These are phyloP conservation scores for Cucurbitaria berberidis DNA, from an alignment of 2,329 filamentous ascomycete species.

Conservation along the genomic window DNA sequence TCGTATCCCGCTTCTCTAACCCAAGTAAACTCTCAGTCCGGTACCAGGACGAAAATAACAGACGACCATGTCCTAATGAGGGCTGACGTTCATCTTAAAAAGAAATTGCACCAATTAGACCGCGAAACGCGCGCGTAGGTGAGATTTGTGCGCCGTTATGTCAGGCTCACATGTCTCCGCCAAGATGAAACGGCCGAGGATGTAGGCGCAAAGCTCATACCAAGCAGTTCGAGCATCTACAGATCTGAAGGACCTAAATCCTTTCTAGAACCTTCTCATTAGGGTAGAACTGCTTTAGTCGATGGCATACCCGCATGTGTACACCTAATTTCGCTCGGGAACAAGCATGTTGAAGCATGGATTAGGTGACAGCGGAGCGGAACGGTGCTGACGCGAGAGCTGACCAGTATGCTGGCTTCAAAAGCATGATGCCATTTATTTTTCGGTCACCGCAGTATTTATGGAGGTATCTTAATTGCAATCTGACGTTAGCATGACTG, in stretches of 20 bases:
- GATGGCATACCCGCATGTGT: neutral
- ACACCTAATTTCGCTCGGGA: neutral
- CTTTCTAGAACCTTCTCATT: no score
- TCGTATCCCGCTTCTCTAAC: neutral
- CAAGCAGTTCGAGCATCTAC: neutral
- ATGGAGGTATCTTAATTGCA: neutral
- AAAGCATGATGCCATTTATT: neutral
- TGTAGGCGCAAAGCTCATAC: neutral
- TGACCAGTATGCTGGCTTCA: neutral
- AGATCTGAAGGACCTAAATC: neutral
- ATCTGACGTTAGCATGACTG: neutral
- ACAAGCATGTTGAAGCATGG: neutral
- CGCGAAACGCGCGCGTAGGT: neutral
- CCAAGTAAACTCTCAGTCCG: neutral
- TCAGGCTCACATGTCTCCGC: neutral
- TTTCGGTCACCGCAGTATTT: neutral
- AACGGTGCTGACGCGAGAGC: neutral
- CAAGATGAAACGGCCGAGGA: neutral
- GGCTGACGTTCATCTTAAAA: neutral
- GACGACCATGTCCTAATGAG: neutral
- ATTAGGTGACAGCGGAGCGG: neutral
- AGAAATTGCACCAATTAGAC: neutral
- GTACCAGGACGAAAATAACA: neutral
- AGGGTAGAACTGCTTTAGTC: neutral
- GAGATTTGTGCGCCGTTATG: neutral